Conservation (phyloP, 108 stramenopile genomes). For the Aurantiochytrium sp. region DNA sequence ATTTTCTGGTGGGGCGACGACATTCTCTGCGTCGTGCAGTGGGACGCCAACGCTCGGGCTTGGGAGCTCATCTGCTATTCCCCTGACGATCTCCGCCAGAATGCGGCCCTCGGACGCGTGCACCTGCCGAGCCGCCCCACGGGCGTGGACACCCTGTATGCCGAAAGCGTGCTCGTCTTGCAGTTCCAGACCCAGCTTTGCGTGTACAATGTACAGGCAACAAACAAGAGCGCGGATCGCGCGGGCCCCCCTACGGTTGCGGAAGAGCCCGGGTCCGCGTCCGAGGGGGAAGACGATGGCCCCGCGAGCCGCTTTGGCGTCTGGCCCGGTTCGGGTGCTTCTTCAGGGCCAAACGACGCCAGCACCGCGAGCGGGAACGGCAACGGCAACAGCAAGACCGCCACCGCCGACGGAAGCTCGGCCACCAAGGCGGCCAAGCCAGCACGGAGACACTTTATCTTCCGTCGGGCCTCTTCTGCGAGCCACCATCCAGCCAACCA, state of each 20-base stretch:
- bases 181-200: background rate
- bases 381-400: too few relatives aligned
- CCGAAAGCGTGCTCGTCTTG: background rate
- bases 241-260: background rate
- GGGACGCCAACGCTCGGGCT: background rate
- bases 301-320: too few relatives aligned
- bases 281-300: slow-evolving; percentile 10
- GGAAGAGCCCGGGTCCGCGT: background rate
- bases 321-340: too few relatives aligned
- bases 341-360: too few relatives aligned
- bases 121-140: background rate
- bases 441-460: background rate
- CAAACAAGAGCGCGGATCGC: background rate
- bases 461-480: background rate
- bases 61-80: background rate
- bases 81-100: background rate
- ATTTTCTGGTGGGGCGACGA: slow-evolving; percentile 20
- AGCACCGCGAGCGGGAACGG: too few relatives aligned
- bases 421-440: background rate
- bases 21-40: background rate
- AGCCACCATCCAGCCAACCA: background rate
- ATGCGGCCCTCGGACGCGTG: background rate
- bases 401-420: background rate
- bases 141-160: background rate
- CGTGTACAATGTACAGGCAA: background rate